phyloP scores from a whole-genome alignment of 176 grass and related monocot species.

The Rhipidocladum racemiflorum region DNA sequence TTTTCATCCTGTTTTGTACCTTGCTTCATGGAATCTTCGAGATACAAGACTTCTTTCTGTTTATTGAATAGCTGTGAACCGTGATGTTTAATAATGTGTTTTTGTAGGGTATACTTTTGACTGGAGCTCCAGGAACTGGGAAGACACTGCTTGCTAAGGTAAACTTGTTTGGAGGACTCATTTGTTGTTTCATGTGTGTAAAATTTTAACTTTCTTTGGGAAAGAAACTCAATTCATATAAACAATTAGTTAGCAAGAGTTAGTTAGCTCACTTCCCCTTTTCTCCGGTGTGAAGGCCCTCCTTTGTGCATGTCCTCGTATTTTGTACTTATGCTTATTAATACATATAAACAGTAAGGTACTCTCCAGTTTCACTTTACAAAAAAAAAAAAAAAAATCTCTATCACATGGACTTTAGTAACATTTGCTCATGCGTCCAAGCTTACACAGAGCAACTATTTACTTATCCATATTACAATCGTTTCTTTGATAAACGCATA shows the following conservation, averaged over 20 bases:
- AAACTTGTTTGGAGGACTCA: slow-evolving; percentile 26
- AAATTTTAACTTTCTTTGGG: not conserved
- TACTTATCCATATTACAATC: not conserved
- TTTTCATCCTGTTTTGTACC: not conserved
- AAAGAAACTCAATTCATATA: not conserved
- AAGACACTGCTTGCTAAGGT: slow-evolving; percentile 96
- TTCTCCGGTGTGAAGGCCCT: not conserved
- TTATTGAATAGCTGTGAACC: not conserved
- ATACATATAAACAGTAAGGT: not conserved
- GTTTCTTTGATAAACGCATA: slow-evolving; percentile 16
- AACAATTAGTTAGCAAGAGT: not conserved
- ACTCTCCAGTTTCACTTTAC: slow-evolving; percentile 12
- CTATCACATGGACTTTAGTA: not conserved
- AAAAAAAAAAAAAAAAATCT: not conserved
- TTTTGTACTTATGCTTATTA: not conserved
- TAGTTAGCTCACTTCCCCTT: not conserved
- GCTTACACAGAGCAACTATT: not conserved
- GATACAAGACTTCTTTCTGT: not conserved
- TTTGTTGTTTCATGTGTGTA: slow-evolving; percentile 12
- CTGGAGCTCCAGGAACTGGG: slow-evolving; percentile 92
- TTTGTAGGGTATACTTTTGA: slow-evolving; percentile 91
- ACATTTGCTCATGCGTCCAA: slow-evolving; percentile 3
- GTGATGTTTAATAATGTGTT: slow-evolving; percentile 19
- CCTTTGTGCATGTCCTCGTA: not conserved
- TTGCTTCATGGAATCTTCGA: not conserved